Base-by-base conservation (phyloP, 208 protist species). In the Naegleria lovaniensis region DNA sequence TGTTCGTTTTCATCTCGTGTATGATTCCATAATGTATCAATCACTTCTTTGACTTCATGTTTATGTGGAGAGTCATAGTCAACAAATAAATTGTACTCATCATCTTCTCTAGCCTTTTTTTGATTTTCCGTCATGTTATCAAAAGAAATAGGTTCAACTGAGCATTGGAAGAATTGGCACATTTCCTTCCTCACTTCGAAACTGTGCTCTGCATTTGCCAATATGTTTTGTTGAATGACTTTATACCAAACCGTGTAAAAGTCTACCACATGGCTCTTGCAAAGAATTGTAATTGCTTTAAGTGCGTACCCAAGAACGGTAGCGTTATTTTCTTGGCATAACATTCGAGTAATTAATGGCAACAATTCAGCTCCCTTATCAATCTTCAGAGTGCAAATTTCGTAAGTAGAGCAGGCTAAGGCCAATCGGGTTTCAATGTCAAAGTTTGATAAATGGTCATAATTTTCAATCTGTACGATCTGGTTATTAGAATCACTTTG, bases 41-140 rank as follows among this genome's bases (percentile, higher is more conserved):
- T 89, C 1, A 89, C 0, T 52, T 67, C n/a, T 40, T 40, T 89
- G 4, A 89, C 41, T 41, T 89, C 48, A 33, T 67, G 3, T 11
- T 67, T 89, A 22, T 89, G 13, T 4, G 11, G 11, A 2, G 85
- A 52, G 6, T 89, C 48, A 67, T 41, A 89, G n/a, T 89, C 85
- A 29, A 89, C 22, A 40, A 88, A 88, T 58, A 88, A 88, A 58
- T 88, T 88, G n/a, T 58, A 58, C 55, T 88, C 85, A 16, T 88
- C 85, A 6, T 48, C 39, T 88, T 88, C 85, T 33, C n/a, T 86
- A 16, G 15, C 9, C 11, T 86, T 86, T 16, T 36, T n/a, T 86
- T 86, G 83, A 36, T 33, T 5, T n/a, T 40, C 15, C 0, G 33
- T 67, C 39, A 67, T n/a, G 36, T 41, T 38, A 5, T 36, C 19